Conservation (phyloP, 192 early-diverging fungal species). For the Dimargaris cristalligena region DNA sequence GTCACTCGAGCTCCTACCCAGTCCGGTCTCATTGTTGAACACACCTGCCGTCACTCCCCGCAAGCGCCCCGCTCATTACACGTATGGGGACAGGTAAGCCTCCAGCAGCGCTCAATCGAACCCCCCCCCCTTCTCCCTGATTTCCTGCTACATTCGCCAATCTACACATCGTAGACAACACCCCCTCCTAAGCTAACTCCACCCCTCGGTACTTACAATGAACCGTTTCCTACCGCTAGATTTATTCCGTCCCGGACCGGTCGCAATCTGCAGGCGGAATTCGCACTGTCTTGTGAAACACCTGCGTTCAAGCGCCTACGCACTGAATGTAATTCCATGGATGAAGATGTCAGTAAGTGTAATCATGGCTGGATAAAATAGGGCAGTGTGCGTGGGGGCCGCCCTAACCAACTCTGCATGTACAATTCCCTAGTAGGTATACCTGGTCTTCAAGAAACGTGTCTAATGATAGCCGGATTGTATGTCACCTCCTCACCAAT, state of each 20-base stretch:
- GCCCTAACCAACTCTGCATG: neutral
- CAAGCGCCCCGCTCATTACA: neutral
- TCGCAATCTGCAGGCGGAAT: constrained; percentile 4
- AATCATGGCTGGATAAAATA: neutral
- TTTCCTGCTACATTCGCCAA: neutral
- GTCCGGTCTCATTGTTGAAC: no score
- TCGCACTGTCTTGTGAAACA: neutral
- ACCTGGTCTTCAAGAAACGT: no score
- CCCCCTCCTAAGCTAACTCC: neutral
- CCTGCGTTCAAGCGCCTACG: constrained; percentile 1
- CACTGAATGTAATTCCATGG: neutral
- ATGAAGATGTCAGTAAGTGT: neutral
- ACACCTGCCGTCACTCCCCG: no score
- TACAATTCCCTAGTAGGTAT: neutral
- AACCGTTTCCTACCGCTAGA: neutral
- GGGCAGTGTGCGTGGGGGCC: no score
- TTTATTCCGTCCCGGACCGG: constrained; percentile 6
- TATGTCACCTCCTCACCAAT: no score
- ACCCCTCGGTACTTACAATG: neutral
- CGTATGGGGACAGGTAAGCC: constrained; percentile 3
- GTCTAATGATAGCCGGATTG: neutral
- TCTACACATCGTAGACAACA: neutral
- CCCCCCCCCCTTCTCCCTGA: no score
- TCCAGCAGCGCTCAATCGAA: neutral
- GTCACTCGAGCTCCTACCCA: no score